phyloP scores from a whole-genome alignment of 257 asterid species.

The Cordia subcordata region DNA sequence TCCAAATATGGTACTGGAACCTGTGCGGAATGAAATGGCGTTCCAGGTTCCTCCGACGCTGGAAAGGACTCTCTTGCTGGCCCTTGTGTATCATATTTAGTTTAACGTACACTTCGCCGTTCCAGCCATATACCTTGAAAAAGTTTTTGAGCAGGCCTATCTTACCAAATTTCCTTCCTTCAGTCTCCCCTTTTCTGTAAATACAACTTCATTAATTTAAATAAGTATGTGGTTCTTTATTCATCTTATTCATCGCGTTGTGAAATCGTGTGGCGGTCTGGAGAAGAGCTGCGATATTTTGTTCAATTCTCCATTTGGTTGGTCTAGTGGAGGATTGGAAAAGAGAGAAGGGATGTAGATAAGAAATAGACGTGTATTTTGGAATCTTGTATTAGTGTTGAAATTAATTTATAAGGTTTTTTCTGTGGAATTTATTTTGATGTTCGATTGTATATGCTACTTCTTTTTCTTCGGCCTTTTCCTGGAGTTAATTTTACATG shows the following conservation, averaged over 20 bases:
- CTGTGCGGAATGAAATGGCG: constrained; percentile 9
- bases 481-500: no score
- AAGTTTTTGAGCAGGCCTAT: neutral
- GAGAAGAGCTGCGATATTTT: neutral
- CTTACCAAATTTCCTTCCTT: neutral
- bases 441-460: no score
- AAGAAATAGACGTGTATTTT: neutral
- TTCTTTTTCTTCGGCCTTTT: neutral
- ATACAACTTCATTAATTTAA: neutral
- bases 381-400: no score
- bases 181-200: neutral
- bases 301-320: neutral
- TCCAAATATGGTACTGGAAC: constrained; percentile 7
- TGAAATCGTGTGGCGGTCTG: neutral
- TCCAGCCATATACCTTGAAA: neutral
- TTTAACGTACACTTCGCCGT: neutral
- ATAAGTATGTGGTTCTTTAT: constrained; percentile 2
- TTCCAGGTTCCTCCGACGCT: constrained; percentile 9
- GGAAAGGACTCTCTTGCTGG: neutral
- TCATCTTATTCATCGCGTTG: neutral
- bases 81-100: neutral
- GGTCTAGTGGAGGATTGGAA: neutral
- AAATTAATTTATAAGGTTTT: neutral
- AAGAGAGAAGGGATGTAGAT: neutral
- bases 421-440: no score